Base-by-base conservation (phyloP, 1,139 yeast genomes). In the Yamadazyma epiphylla region DNA sequence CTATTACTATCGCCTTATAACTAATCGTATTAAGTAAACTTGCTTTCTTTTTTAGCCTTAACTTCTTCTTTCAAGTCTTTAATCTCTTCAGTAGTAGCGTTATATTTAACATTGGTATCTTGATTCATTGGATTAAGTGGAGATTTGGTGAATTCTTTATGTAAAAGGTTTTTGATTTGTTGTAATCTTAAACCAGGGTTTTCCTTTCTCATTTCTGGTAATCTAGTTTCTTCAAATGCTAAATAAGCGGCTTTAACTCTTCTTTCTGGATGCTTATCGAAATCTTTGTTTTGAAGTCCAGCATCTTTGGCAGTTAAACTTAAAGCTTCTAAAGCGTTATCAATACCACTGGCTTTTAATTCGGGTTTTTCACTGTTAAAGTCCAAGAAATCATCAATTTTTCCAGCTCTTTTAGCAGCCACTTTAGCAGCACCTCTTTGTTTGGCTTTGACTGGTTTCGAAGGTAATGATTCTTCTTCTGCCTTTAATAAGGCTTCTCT, bases 181-280 rank as follows among this genome's bases (percentile, higher is more conserved):
- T 82, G 85, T 45, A 80, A 67, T 47, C 95, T 72, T 48, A 85
- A 69, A 8, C 95, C 95, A 3, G 91, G 89, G 44, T 80, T 69
- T 54, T 86, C 95, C 49, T 76, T 69, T 58, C 81, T 79, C 36
- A 81, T 42, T 49, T 81, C 87, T 6, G 94, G 94, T 30, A 82
- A 54, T 48, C 94, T 72, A 36, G 68, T 64, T 41, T 80, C 91
- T 49, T 85, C 88, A 47, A 58, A 85, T 0, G 85, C 88, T 9
- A 75, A 70, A 39, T 68, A 68, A 0, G 95, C 95, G 12, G 94
- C 88, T 64, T 85, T 86, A 56, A 80, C 84, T 53, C 95, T 74
- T 58, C 94, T 74, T 62, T 85, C 95, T 7, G 95, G 95, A 46
- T 85, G 95, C 55, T 87, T 79, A 42, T 85, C 95, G 34, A 85